These are phyloP conservation scores for Arabidopsis arenosa DNA, from an alignment of 345 rosid species.

Conservation along the genomic window DNA sequence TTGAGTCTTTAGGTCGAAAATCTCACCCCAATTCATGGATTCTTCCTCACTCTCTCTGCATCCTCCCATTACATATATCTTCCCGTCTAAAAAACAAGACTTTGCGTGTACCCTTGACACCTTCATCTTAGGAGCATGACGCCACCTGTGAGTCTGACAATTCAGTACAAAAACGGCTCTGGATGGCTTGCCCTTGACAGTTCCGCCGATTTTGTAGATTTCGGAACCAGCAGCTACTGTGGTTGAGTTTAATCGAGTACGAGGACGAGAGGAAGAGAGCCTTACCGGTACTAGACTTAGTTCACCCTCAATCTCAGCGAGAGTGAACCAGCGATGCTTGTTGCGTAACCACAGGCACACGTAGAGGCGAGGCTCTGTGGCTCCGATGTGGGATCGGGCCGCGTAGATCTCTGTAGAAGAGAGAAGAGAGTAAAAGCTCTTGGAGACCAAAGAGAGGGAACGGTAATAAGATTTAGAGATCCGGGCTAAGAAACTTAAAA, in stretches of 20 bases:
- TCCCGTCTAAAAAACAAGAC: conserved; percentile 12
- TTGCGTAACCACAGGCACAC: too few species aligned
- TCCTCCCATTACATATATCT: conserved; percentile 46
- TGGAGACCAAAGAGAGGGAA: too few species aligned
- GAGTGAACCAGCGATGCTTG: too few species aligned
- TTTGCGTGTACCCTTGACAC: conserved; percentile 63
- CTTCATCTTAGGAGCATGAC: conserved; percentile 53
- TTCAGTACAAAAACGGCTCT: conserved; percentile 63
- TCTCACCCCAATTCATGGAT: too few species aligned
- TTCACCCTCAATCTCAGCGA: too few species aligned
- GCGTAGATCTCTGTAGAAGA: too few species aligned
- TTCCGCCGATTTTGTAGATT: conserved; percentile 49
- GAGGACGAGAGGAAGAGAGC: neutral
- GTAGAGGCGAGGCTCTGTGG: too few species aligned
- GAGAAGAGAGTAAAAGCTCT: too few species aligned
- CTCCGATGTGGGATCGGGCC: too few species aligned
- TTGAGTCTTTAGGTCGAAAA: too few species aligned
- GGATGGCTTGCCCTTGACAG: conserved; percentile 41
- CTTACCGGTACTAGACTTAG: too few species aligned
- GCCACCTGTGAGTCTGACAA: conserved; percentile 66
- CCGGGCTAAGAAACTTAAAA: neutral
- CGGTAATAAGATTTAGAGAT: neutral
- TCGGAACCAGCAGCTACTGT: conserved; percentile 47
- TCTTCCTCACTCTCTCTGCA: too few species aligned
- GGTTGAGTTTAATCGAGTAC: conserved; percentile 7